These are phyloP conservation scores for Melianthus villosus DNA, from an alignment of 441 rosid species.

Conservation along the genomic window DNA sequence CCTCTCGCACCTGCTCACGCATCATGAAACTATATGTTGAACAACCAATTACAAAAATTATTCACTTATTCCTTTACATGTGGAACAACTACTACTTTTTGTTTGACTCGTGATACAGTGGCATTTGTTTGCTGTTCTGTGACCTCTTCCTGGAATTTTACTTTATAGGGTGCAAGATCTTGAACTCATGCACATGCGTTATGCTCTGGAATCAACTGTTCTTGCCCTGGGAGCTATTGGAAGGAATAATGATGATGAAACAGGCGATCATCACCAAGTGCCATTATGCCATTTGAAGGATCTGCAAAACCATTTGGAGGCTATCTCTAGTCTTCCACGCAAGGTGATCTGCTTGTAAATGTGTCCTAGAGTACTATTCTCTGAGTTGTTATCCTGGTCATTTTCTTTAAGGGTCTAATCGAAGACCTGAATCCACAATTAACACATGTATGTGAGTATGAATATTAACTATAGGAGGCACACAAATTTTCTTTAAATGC, in stretches of 20 bases:
- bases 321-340: conserved; percentile 64
- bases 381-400: too few species aligned
- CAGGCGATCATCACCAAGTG: conserved; percentile 27
- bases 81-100: too few species aligned
- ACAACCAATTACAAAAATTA: too few species aligned
- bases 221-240: conserved; percentile 67
- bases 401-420: too few species aligned
- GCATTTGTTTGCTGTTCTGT: conserved; percentile 1
- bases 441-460: too few species aligned
- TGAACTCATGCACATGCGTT: conserved; percentile 95
- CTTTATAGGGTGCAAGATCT: conserved; percentile 71
- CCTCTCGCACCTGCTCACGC: too few species aligned
- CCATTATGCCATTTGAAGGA: conserved; percentile 66
- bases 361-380: too few species aligned
- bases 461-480: too few species aligned
- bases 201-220: conserved; percentile 74
- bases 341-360: conserved; percentile 32
- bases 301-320: conserved; percentile 60
- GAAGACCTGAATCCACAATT: too few species aligned
- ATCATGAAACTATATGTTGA: too few species aligned
- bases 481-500: too few species aligned
- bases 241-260: conserved; percentile 32
- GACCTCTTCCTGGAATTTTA: conserved; percentile 3
- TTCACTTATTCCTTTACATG: too few species aligned
- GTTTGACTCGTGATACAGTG: background rate